These are phyloP conservation scores for Cryptococcus amylolentus DNA, from an alignment of 1,284 basidiomycete genomes.

Conservation along the genomic window DNA sequence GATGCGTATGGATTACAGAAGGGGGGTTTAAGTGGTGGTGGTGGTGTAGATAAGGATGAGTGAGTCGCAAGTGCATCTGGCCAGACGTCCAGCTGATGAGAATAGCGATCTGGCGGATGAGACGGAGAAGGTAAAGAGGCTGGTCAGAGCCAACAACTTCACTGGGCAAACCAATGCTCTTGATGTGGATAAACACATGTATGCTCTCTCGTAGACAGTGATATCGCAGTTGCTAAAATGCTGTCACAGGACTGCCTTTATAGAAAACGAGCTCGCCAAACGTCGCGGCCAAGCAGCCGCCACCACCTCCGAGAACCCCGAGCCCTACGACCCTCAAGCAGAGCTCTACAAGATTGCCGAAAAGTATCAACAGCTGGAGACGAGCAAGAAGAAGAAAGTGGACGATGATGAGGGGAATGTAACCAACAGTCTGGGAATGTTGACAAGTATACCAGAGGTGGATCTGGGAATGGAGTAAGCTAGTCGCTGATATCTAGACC, in stretches of 20 bases:
- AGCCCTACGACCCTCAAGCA: constrained; percentile 66
- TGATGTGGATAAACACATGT: constrained; percentile 99
- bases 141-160: constrained; percentile 85
- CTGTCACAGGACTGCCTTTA: constrained; percentile 84
- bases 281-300: constrained; percentile 57
- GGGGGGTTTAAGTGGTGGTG: neutral
- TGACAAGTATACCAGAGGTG: constrained; percentile 93
- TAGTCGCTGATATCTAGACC: neutral
- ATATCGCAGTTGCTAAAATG: neutral
- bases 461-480: constrained; percentile 96
- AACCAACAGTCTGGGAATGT: constrained; percentile 86
- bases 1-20: constrained; percentile 56
- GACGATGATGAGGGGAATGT: constrained; percentile 79
- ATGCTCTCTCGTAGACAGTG: constrained; percentile 1
- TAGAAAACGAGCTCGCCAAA: constrained; percentile 84
- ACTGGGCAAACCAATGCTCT: constrained; percentile 93
- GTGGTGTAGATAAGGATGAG: constrained; percentile 55
- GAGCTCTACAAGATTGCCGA: constrained; percentile 78
- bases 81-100: neutral
- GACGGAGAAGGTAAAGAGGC: constrained; percentile 62
- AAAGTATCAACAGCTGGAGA: constrained; percentile 50
- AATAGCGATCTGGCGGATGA: constrained; percentile 55
- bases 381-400: constrained; percentile 19
- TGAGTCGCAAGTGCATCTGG: constrained; percentile 42
- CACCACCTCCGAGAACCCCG: constrained; percentile 49